Evolutionary conservation across 192 early-diverging fungal genomes (phyloP).

Genomic region (Backusella sp.): DNA sequence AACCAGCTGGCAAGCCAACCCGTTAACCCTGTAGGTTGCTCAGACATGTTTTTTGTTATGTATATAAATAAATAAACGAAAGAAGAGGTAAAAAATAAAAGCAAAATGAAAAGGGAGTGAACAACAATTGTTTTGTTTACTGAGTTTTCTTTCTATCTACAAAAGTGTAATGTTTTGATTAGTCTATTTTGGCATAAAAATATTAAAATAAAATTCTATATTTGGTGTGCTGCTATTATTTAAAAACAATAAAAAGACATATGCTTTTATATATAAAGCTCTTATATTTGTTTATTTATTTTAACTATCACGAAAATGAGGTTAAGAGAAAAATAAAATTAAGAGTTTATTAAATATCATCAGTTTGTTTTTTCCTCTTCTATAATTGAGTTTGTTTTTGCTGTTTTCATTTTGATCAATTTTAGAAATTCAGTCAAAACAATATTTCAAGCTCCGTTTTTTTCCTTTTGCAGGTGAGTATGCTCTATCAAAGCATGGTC

Average conservation of each 20-base stretch:
- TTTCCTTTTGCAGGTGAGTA: not conserved
- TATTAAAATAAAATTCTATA: not conserved
- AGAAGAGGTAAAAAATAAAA: not conserved
- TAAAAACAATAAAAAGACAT: not conserved
- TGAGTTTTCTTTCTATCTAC: not conserved
- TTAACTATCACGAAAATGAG: not conserved
- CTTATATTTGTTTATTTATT: not conserved
- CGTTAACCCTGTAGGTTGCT: not conserved
- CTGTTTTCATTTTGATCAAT: not conserved
- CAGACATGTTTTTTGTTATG: not conserved
- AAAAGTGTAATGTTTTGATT: not conserved
- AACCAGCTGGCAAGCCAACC: not conserved
- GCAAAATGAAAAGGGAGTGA: not conserved
- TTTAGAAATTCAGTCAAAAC: not conserved
- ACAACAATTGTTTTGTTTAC: not conserved
- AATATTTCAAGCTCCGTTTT: not conserved
- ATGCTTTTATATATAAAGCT: not conserved
- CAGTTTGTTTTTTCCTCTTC: not conserved
- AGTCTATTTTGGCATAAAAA: slow-evolving; percentile 2
- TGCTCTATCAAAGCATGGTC: not conserved
- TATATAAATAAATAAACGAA: not conserved
- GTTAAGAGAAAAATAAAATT: not conserved
- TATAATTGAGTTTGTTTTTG: not conserved
- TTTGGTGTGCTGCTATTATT: not conserved
- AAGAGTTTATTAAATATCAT: not conserved